A percentile compares a stretch with the other conserved stretches of the same genome.
Conservation (phyloP, 1,284 basidiomycete genomes). For the Athelia sp. region DNA sequence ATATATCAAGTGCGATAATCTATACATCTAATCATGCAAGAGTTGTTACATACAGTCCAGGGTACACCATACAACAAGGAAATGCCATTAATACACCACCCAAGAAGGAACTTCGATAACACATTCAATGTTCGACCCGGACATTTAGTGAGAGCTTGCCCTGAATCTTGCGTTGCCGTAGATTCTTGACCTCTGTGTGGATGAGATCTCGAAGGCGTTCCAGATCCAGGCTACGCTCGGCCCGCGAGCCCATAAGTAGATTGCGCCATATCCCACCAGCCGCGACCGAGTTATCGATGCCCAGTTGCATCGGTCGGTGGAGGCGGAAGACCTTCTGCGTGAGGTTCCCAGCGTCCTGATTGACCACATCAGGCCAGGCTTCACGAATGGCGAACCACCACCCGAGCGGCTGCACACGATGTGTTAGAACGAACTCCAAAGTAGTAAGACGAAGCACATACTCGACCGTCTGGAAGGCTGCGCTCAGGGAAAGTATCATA, state of each 20-base stretch:
- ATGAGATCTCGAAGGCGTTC: conserved; percentile 77
- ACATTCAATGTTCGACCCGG: too few relatives aligned
- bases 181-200: conserved; percentile 81
- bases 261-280: conserved; percentile 88
- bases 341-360: conserved; percentile 79
- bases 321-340: conserved; percentile 87
- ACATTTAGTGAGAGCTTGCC: conserved; percentile 60
- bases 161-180: conserved; percentile 76
- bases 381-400: conserved; percentile 94
- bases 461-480: conserved; percentile 80
- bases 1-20: too few relatives aligned
- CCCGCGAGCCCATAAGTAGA: conserved; percentile 80
- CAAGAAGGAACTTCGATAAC: too few relatives aligned
- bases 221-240: conserved; percentile 71
- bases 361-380: conserved; percentile 82
- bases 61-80: too few relatives aligned
- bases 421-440: conserved; percentile 2
- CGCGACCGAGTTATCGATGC: conserved; percentile 82
- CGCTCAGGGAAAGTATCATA: conserved; percentile 81
- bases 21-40: too few relatives aligned
- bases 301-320: conserved; percentile 75
- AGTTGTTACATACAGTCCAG: too few relatives aligned
- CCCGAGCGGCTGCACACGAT: conserved; percentile 60
- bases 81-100: too few relatives aligned
- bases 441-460: conserved; percentile 36